phyloP scores from a whole-genome alignment of 192 early-diverging fungal genomes.

The Podila verticillata region DNA sequence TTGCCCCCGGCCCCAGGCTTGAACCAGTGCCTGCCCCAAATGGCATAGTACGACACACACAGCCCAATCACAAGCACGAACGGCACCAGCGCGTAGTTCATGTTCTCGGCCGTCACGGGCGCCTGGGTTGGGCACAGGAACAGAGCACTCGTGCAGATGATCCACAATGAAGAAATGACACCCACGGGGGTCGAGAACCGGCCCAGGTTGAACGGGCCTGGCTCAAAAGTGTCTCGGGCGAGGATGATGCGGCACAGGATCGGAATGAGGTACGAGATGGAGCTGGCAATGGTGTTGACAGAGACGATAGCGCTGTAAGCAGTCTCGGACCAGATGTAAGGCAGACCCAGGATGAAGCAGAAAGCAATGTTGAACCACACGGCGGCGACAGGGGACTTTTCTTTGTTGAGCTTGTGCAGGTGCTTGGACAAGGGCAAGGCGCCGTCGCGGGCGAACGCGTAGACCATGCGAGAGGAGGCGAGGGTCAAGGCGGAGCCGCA shows the following conservation, averaged over 20 bases:
- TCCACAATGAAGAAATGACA: constrained; percentile 51
- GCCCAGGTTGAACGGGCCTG: constrained; percentile 59
- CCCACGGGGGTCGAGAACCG: constrained; percentile 50
- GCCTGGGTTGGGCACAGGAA: constrained; percentile 57
- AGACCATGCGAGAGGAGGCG: constrained; percentile 64
- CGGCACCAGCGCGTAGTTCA: constrained; percentile 58
- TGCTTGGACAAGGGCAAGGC: constrained; percentile 60
- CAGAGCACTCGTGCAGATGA: constrained; percentile 51
- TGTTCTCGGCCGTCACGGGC: constrained; percentile 57
- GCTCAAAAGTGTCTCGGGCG: constrained; percentile 55
- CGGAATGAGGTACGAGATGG: constrained; percentile 60
- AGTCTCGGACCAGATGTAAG: constrained; percentile 58
- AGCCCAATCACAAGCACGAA: constrained; percentile 58
- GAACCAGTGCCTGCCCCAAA: constrained; percentile 67
- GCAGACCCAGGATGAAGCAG: constrained; percentile 59
- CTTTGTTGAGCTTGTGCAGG: constrained; percentile 55
- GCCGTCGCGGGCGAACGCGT: constrained; percentile 65
- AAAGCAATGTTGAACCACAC: constrained; percentile 64
- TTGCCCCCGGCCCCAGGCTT: constrained; percentile 30
- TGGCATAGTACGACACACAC: constrained; percentile 54
- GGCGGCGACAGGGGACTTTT: constrained; percentile 57
- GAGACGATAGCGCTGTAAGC: constrained; percentile 64
- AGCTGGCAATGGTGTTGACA: constrained; percentile 63
- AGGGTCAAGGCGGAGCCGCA: constrained; percentile 57
- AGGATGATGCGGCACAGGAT: constrained; percentile 57